Conservation (phyloP, 1,284 basidiomycete species). For the Papiliotrema laurentii region DNA sequence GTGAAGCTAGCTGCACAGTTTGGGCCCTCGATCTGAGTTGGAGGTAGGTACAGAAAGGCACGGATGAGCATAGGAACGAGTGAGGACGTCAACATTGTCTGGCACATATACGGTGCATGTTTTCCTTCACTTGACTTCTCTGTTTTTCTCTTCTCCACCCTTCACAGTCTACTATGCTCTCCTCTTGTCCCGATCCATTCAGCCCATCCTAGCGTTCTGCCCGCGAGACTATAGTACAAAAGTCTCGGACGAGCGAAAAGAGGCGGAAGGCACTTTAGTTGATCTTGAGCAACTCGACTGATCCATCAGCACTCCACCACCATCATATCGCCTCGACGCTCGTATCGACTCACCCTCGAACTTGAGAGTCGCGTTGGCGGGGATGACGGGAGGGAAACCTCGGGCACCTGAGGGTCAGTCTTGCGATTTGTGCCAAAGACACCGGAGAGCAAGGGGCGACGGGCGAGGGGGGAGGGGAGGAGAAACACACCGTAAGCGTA, state of each 20-base stretch:
- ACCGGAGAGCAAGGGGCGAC: constrained; percentile 8
- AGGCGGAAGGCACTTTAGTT: constrained; percentile 46
- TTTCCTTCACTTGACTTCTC: constrained; percentile 4
- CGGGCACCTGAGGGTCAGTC: constrained; percentile 35
- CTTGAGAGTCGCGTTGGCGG: constrained; percentile 65
- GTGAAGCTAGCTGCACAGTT: no score
- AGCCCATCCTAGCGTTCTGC: no score
- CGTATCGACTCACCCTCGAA: constrained; percentile 61
- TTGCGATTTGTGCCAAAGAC: constrained; percentile 5
- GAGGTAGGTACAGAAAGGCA: no score
- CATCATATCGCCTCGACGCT: neutral
- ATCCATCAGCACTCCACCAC: neutral
- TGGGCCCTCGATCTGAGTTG: no score
- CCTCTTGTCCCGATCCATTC: no score
- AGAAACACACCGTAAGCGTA: constrained; percentile 28
- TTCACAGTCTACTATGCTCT: neutral
- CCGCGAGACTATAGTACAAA: no score
- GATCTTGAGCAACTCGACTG: constrained; percentile 70
- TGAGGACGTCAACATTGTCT: neutral
- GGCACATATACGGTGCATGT: neutral
- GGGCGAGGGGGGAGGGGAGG: neutral
- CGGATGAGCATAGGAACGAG: no score
- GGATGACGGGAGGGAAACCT: constrained; percentile 72
- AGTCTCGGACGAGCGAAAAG: no score
- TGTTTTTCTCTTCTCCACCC: neutral